Evolutionary conservation across 164 flowering plant species (phyloP), one percentile per base, ranked within the genome.

Genomic region (Dillenia turbinata): DNA sequence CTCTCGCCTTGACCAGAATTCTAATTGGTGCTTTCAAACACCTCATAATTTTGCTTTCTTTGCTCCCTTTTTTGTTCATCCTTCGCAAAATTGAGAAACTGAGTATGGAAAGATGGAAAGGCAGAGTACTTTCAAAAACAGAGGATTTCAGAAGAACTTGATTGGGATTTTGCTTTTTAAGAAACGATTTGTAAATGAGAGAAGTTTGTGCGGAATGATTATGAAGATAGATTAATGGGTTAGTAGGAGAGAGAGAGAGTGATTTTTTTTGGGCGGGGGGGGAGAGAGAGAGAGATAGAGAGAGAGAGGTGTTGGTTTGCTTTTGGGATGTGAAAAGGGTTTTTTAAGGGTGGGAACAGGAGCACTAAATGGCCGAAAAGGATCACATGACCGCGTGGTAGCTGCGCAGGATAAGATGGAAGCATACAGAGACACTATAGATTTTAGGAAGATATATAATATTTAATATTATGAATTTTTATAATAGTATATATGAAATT

Each of bases 21-120:
- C 74, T 73, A 11, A 74, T 1, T 24, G 89, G 82, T 33, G 81
- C 78, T 48, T 67, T 70, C 1, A 81, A 9, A 55, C 63, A 62
- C 22, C 67, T 16, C 56, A 44, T 40, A 1, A 77, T 0, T 65
- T n/a, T 75, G 64, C 51, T 70, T 54, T 58, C 64, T 26, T 59
- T 51, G 12, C 46, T 68, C 10, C 56, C 56, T 45, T 58, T 60
- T 4, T 15, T 58, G 46, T 53, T 50, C 76, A 73, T 73, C 12
- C 50, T 64, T 8, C 15, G 5, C 49, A 57, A 26, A 14, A 46
- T 43, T 33, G 40, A 33, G 40, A 33, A 33, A 4, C 7, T 33
- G 40, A 33, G 6, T 33, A 33, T 5, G 40, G 7, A 33, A 33
- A 33, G 60, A 33, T 33, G 7, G 40, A 33, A 33, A 33, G 60